Evolutionary conservation across 805 yeast species (phyloP).

Genomic region (Saturnispora sekii): DNA sequence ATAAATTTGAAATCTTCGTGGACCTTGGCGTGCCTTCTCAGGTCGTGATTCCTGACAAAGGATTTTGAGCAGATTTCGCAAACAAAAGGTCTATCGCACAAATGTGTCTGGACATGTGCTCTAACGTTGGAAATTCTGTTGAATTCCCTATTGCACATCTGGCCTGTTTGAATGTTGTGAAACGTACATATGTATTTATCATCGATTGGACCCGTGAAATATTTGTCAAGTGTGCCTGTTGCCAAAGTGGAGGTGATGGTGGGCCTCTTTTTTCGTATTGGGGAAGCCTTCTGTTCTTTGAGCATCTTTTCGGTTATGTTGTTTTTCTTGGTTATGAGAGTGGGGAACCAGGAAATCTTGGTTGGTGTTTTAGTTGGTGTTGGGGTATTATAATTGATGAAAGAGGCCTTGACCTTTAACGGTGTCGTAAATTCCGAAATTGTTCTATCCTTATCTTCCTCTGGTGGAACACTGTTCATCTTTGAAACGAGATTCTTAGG

Average conservation of each 20-base stretch:
- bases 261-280: slow-evolving; percentile 35
- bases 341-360: slow-evolving; percentile 28
- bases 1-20: slow-evolving; percentile 63
- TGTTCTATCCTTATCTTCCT: slow-evolving; percentile 10
- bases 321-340: slow-evolving; percentile 26
- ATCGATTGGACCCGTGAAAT: slow-evolving; percentile 70
- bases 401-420: slow-evolving; percentile 19
- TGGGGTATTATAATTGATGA: slow-evolving; percentile 21
- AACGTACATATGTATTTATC: slow-evolving; percentile 67
- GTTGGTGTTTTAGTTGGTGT: slow-evolving; percentile 22
- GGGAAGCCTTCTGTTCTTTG: slow-evolving; percentile 34
- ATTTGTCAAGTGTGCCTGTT: slow-evolving; percentile 80
- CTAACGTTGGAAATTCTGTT: slow-evolving; percentile 85
- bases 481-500: slow-evolving; percentile 2
- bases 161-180: slow-evolving; percentile 18
- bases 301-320: slow-evolving; percentile 22
- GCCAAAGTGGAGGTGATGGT: slow-evolving; percentile 65
- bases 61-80: slow-evolving; percentile 73
- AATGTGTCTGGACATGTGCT: slow-evolving; percentile 93
- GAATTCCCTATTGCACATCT: slow-evolving; percentile 74
- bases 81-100: slow-evolving; percentile 85
- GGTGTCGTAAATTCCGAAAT: slow-evolving; percentile 18
- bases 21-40: slow-evolving; percentile 80
- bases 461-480: slow-evolving; percentile 3
- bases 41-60: slow-evolving; percentile 93